Base-by-base conservation (phyloP, 345 rosid genomes). In the Crucihimalaya himalaica region DNA sequence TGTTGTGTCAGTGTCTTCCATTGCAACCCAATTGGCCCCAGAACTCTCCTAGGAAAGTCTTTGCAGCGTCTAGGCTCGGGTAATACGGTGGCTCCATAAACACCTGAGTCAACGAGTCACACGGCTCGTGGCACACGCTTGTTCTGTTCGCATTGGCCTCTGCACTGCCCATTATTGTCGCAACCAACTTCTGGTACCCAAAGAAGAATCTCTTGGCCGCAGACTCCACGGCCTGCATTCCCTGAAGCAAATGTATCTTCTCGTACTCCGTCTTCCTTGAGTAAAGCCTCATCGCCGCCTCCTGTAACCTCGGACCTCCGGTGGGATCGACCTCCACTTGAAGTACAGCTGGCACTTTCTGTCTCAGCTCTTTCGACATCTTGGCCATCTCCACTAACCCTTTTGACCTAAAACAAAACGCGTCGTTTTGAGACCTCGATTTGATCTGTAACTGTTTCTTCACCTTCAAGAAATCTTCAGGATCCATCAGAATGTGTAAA, bases 31-130 rank as follows among this genome's bases (percentile, higher is more conserved):
- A 28, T 34, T 76, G 78, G 61, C 84, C 73, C 96, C 89, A 82
- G 50, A 77, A 81, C 79, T 88, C 90, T 16, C 97, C 97, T n/a
- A 94, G 78, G 65, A 87, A 94, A 1, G 99, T 92, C 87, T 94
- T 94, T 0, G 97, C 97, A 1, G 96, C 97, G 57, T 94, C 98
- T 80, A 94, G 62, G 69, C 97, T 91, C 57, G 98, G 98, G 72
- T 81, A 94, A 83, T 89, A 90, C 47, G 97, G 80, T 11, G 93
- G 93, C 77, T 95, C 99, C 34, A 90, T 81, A 58, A 90, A 88
- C 57, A 87, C 47, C 81, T 80, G 93, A 71, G 85, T 87, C 81
- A 95, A 56, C 57, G 91, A 82, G 77, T 92, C 97, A 23, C 80
- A 70, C 20, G 69, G 19, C 60, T 81, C 86, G 4, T 60, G 64